phyloP scores from a whole-genome alignment of 140 eudicot genomes.

The Erigeron philadelphicus region DNA sequence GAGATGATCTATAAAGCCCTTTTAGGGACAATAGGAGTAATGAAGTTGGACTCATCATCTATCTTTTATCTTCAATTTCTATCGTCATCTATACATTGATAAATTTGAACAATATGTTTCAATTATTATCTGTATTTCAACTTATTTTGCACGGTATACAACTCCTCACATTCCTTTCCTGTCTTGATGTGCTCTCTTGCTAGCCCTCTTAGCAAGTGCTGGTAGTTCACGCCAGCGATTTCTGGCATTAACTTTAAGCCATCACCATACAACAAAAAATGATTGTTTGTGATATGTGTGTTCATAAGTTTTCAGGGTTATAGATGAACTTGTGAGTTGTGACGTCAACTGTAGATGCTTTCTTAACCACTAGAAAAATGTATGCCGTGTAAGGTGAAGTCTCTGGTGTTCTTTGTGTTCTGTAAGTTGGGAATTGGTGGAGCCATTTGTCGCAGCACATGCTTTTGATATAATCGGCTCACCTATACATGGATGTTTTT shows the following conservation, averaged over 20 bases:
- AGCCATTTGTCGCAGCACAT: constrained; percentile 6
- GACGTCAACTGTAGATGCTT: background rate
- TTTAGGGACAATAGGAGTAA: constrained; percentile 3
- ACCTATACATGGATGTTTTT: constrained; percentile 12
- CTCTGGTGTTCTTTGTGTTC: constrained; percentile 9
- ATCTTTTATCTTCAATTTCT: background rate
- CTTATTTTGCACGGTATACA: constrained; percentile 4
- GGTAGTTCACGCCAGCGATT: background rate
- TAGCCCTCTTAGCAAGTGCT: background rate
- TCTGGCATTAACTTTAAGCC: background rate
- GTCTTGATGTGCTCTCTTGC: background rate
- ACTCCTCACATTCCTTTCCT: background rate
- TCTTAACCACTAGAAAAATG: background rate
- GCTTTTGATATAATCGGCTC: background rate
- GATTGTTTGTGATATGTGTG: constrained; percentile 6
- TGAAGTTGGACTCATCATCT: background rate
- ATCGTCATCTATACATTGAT: background rate
- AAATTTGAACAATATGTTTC: constrained; percentile 1
- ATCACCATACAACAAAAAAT: background rate
- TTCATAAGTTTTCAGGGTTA: constrained; percentile 2
- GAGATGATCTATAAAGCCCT: background rate
- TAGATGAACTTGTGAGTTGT: background rate
- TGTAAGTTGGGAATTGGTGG: background rate
- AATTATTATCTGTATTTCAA: background rate
- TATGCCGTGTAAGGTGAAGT: constrained; percentile 6